Evolutionary conservation across 176 grass and related monocot species (phyloP), one percentile per base, ranked within the genome.

Genomic region (Lolium perenne): DNA sequence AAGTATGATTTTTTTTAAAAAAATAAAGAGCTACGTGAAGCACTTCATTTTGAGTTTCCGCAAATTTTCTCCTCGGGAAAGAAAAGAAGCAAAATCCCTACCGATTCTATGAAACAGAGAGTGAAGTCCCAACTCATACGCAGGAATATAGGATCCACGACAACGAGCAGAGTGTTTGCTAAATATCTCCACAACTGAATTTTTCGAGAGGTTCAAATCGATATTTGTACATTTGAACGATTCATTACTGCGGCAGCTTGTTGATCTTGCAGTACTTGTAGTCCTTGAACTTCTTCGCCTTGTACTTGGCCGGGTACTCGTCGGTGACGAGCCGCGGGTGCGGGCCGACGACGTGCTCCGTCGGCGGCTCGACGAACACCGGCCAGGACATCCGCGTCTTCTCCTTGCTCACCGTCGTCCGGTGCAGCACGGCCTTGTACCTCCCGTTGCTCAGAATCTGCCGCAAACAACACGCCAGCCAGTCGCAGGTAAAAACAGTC

Each of bases 221-320:
- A 35, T 35, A 35, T 35, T 35, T 2, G 32, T 35, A 35, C 32
- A 35, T 35, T 35, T 35, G 6, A 64, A 15, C 35, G 12, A 48
- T 57, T 15, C 1, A 17, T 78, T 89, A 98, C 81, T 92, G 88
- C 4, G 89, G 91, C 25, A 98, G 83, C 80, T 95, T 98, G 81
- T 98, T 93, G 72, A 94, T 80, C 86, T 98, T 94, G 91, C 93
- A 94, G 63, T 95, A 85, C 65, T 93, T 83, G 76, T 95, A 95
- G 46, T 98, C 91, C 81, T 92, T 89, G 82, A 81, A 98, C 83
- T 88, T 98, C 83, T 91, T 93, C 54, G 87, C 77, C 86, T 98
- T 95, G 80, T 90, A 95, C 40, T 87, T 95, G 35, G 90, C 87
- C 10, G 91, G 87, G 21, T 35, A 67, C 2, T 92, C 73, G 21